Percentiles rank a stretch among this genome's conserved stretches.
These are phyloP conservation scores for Boletellus ananas DNA, from an alignment of 768 basidiomycete genomes.

Conservation along the genomic window DNA sequence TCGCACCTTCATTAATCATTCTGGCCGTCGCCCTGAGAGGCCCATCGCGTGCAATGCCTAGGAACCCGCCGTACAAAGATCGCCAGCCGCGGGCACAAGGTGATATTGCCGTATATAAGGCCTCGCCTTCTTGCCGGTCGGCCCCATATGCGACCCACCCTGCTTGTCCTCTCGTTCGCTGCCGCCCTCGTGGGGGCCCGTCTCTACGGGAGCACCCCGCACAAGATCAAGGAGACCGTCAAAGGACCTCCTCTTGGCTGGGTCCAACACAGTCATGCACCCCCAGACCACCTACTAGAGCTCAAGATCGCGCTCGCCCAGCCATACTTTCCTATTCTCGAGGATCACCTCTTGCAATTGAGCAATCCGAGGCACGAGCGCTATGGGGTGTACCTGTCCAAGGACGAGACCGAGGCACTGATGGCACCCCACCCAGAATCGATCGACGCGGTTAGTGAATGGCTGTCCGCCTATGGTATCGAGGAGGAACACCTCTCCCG, in stretches of 20 bases:
- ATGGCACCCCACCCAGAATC: slow-evolving; percentile 56
- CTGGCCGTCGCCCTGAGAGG: too few relatives aligned
- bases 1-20: too few relatives aligned
- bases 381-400: slow-evolving; percentile 57
- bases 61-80: too few relatives aligned
- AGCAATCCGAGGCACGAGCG: slow-evolving; percentile 53
- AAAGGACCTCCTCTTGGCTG: slow-evolving; percentile 45
- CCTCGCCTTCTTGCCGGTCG: background rate
- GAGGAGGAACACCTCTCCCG: slow-evolving; percentile 43
- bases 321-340: slow-evolving; percentile 46
- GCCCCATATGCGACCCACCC: slow-evolving; percentile 9
- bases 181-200: slow-evolving; percentile 10
- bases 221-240: slow-evolving; percentile 49
- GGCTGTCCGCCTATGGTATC: slow-evolving; percentile 58
- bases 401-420: slow-evolving; percentile 60
- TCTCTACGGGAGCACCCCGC: slow-evolving; percentile 7
- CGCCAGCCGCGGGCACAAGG: too few relatives aligned
- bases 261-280: slow-evolving; percentile 41
- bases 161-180: slow-evolving; percentile 14
- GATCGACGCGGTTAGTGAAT: slow-evolving; percentile 51
- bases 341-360: slow-evolving; percentile 53
- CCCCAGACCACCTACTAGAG: slow-evolving; percentile 43
- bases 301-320: slow-evolving; percentile 59
- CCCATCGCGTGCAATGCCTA: too few relatives aligned
- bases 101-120: slow-evolving; percentile 21